Percentiles rank a stretch among this genome's conserved stretches.
phyloP scores from a whole-genome alignment of 1,139 yeast species.

The Lodderomyces jiufengensis region DNA sequence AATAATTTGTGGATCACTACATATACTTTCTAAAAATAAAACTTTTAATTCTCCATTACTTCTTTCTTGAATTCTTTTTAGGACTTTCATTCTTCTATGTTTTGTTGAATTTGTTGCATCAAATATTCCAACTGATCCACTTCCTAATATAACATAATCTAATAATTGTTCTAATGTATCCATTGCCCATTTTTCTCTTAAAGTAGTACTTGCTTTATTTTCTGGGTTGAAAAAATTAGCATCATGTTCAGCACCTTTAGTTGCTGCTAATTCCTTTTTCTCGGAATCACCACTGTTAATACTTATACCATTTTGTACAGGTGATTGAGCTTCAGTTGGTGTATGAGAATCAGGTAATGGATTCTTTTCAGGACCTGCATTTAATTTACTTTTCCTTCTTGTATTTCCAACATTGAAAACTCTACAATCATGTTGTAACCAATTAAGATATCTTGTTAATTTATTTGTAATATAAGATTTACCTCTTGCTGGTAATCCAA shows the following conservation, averaged over 20 bases:
- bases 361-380: slow-evolving; percentile 65
- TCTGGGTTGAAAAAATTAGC: slow-evolving; percentile 88
- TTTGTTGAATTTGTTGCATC: slow-evolving; percentile 94
- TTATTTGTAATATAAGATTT: slow-evolving; percentile 91
- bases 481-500: slow-evolving; percentile 90
- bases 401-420: slow-evolving; percentile 96
- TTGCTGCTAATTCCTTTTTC: slow-evolving; percentile 14
- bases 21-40: slow-evolving; percentile 79
- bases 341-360: slow-evolving; percentile 66
- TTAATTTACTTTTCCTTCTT: slow-evolving; percentile 66
- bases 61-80: slow-evolving; percentile 66
- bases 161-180: slow-evolving; percentile 84
- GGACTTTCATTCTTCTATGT: slow-evolving; percentile 62
- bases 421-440: slow-evolving; percentile 87
- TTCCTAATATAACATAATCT: slow-evolving; percentile 73
- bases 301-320: slow-evolving; percentile 8
- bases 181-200: slow-evolving; percentile 95
- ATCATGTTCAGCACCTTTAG: slow-evolving; percentile 41
- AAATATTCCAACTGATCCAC: slow-evolving; percentile 90
- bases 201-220: slow-evolving; percentile 57
- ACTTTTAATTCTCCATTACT: slow-evolving; percentile 75
- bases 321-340: slow-evolving; percentile 20
- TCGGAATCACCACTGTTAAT: neutral
- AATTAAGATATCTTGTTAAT: slow-evolving; percentile 79
- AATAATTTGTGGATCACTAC: slow-evolving; percentile 73